Conservation (phyloP, 2,329 filamentous ascomycete species). For the Aspergillus thermomutatus region DNA sequence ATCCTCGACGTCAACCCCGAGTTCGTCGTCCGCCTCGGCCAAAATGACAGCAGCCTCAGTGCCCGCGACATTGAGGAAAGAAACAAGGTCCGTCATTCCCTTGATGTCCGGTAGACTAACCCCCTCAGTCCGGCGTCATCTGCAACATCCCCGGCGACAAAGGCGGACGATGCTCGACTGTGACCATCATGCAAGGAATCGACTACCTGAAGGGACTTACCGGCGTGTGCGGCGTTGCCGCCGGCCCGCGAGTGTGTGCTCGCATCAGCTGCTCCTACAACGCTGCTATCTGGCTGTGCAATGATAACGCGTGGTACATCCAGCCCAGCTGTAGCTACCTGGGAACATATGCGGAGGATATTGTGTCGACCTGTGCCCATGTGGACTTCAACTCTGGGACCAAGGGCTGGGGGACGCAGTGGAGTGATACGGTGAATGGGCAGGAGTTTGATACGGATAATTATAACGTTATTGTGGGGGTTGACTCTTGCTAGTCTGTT, state of each 20-base stretch:
- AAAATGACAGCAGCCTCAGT: too few relatives aligned
- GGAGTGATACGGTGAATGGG: not conserved
- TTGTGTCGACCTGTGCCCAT: not conserved
- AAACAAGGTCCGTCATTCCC: too few relatives aligned
- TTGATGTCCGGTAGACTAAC: too few relatives aligned
- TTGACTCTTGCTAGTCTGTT: too few relatives aligned
- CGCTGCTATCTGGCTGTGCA: not conserved
- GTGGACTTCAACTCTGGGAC: too few relatives aligned
- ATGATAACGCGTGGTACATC: not conserved
- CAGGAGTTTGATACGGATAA: slow-evolving; percentile 1
- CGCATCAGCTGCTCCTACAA: slow-evolving; percentile 2
- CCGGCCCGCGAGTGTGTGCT: not conserved
- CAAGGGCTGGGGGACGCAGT: too few relatives aligned
- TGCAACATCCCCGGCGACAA: too few relatives aligned
- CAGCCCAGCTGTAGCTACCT: not conserved
- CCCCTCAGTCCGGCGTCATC: too few relatives aligned
- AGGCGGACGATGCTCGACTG: too few relatives aligned
- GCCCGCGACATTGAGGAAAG: too few relatives aligned
- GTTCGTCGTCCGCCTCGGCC: too few relatives aligned
- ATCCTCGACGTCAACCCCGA: too few relatives aligned
- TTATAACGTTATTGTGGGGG: not conserved
- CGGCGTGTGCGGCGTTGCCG: not conserved
- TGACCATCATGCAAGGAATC: not conserved
- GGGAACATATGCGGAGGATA: not conserved
- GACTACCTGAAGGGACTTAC: not conserved